A percentile compares a stretch with the other conserved stretches of the same genome.
These are phyloP conservation scores for Colletotrichum liaoningense DNA, from an alignment of 2,329 filamentous ascomycete genomes.

Conservation along the genomic window DNA sequence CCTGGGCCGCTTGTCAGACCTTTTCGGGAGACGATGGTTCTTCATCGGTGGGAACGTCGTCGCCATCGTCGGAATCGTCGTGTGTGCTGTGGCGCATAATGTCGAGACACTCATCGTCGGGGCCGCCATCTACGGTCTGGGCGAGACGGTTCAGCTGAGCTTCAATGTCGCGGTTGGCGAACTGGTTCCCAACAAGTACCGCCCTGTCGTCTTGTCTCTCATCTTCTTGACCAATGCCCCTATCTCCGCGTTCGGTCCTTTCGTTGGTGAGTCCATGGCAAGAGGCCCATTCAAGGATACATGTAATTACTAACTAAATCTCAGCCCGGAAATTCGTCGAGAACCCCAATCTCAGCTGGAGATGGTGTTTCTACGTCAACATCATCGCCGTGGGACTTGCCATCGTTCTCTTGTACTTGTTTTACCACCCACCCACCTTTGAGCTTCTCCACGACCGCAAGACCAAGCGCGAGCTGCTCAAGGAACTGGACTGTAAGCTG, in stretches of 20 bases:
- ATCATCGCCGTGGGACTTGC: conserved; percentile 49
- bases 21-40: conserved; percentile 53
- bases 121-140: conserved; percentile 48
- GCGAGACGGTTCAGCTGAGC: conserved; percentile 50
- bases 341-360: conserved; percentile 49
- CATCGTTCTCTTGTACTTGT: conserved; percentile 49
- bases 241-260: conserved; percentile 48
- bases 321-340: conserved; percentile 48
- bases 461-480: conserved; percentile 48
- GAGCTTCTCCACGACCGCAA: conserved; percentile 51
- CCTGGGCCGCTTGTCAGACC: conserved; percentile 51
- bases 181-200: conserved; percentile 56
- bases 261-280: conserved; percentile 43
- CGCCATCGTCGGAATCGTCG: conserved; percentile 49
- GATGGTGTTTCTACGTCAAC: conserved; percentile 55
- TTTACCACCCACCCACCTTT: conserved; percentile 55
- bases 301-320: background rate
- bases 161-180: conserved; percentile 53
- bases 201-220: conserved; percentile 46
- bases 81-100: conserved; percentile 48
- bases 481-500: conserved; percentile 48
- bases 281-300: rapidly evolving
- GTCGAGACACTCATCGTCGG: conserved; percentile 50
- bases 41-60: conserved; percentile 51
- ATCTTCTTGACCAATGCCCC: conserved; percentile 49